Conservation (phyloP, 1,284 basidiomycete species). For the Malassezia restricta region DNA sequence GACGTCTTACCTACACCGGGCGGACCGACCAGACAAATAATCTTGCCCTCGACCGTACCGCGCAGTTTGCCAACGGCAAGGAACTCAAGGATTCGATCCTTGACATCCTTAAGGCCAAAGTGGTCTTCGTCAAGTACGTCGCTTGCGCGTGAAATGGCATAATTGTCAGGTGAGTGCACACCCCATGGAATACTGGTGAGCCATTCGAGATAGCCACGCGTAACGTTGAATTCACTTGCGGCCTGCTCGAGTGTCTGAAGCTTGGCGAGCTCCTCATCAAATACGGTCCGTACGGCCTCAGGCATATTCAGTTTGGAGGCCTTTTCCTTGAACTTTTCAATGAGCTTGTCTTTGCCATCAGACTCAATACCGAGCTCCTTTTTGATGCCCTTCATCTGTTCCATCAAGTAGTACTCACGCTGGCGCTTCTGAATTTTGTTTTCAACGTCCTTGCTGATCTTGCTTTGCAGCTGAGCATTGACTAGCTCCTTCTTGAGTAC, state of each 20-base stretch:
- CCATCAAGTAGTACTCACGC: conserved; percentile 94
- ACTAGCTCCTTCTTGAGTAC: conserved; percentile 97
- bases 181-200: conserved; percentile 87
- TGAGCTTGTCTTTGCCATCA: conserved; percentile 93
- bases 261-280: conserved; percentile 92
- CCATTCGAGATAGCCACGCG: conserved; percentile 49
- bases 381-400: conserved; percentile 97
- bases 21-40: conserved; percentile 88
- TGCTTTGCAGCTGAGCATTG: conserved; percentile 88
- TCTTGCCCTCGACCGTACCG: conserved; percentile 95
- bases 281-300: conserved; percentile 77
- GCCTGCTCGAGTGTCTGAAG: conserved; percentile 74
- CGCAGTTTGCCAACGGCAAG: conserved; percentile 91
- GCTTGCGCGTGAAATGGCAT: conserved; percentile 71
- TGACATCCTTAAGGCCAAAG: conserved; percentile 85
- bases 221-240: conserved; percentile 77
- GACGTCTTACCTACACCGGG: conserved; percentile 94
- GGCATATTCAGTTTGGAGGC: conserved; percentile 82
- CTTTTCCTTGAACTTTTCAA: conserved; percentile 88
- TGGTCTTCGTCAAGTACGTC: conserved; percentile 87
- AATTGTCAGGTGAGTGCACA: conserved; percentile 84
- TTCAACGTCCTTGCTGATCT: conserved; percentile 88
- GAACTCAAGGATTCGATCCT: conserved; percentile 95
- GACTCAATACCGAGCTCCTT: conserved; percentile 95
- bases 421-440: conserved; percentile 93